Percentiles rank a stretch among this genome's conserved stretches.
Conservation (phyloP, 345 rosid genomes). For the Populus nigra region DNA sequence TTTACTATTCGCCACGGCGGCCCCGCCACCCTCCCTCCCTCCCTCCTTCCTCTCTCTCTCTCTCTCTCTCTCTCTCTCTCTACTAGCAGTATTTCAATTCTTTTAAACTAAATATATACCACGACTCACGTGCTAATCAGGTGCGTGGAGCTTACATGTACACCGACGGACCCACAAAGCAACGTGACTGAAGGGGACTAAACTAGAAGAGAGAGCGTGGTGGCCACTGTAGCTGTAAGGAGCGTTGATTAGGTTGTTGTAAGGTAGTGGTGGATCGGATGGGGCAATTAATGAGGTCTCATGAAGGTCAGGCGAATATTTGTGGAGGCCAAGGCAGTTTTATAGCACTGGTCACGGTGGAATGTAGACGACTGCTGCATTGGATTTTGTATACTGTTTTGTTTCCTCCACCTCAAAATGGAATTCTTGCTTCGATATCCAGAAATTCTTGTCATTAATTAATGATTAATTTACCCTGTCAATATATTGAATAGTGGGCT, state of each 20-base stretch:
- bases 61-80: no score
- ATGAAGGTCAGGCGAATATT: neutral
- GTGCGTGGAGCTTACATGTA: neutral
- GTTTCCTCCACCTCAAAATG: neutral
- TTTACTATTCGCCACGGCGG: slow-evolving; percentile 31
- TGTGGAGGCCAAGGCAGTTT: no score
- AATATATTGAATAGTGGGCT: no score
- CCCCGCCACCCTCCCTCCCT: slow-evolving; percentile 22
- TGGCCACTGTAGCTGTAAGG: neutral
- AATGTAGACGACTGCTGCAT: neutral
- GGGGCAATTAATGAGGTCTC: neutral
- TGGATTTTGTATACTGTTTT: neutral
- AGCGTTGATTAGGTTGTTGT: neutral
- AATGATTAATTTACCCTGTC: neutral
- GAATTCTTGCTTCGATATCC: neutral
- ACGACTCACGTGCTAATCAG: slow-evolving; percentile 1
- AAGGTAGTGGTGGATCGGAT: slow-evolving; percentile 7
- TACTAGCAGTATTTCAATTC: neutral
- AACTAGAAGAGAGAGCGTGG: neutral
- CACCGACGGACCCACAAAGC: neutral
- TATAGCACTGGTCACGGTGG: neutral
- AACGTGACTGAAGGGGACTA: neutral
- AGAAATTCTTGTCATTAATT: neutral
- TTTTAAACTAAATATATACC: neutral
- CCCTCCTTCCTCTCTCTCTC: no score